These are phyloP conservation scores for Parathielavia appendiculata DNA, from an alignment of 495 filamentous ascomycete genomes.

Conservation along the genomic window DNA sequence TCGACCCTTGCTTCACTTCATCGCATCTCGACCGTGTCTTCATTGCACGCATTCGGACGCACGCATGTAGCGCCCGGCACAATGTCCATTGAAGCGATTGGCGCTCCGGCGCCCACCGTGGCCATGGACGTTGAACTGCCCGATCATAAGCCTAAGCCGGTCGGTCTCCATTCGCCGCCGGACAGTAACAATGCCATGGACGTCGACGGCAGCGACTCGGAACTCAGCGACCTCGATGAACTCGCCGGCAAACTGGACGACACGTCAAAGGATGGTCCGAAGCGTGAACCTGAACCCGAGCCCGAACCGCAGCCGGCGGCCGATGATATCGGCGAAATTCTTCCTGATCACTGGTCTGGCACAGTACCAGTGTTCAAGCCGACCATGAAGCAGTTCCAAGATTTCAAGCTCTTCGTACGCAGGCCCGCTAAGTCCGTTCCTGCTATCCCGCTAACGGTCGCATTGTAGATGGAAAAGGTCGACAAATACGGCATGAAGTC, in stretches of 20 bases:
- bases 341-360: constrained; percentile 85
- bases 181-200: constrained; percentile 49
- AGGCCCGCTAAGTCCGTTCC: neutral
- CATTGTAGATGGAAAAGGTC: constrained; percentile 63
- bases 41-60: constrained; percentile 18
- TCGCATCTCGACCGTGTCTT: constrained; percentile 18
- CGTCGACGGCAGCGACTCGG: constrained; percentile 49
- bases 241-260: constrained; percentile 31
- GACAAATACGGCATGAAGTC: constrained; percentile 95
- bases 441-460: constrained; percentile 17
- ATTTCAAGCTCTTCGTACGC: constrained; percentile 76
- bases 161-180: constrained; percentile 46
- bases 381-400: constrained; percentile 88
- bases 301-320: constrained; percentile 27
- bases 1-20: constrained; percentile 1
- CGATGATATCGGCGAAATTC: constrained; percentile 61
- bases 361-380: constrained; percentile 93
- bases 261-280: constrained; percentile 5
- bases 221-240: constrained; percentile 53
- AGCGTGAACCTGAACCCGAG: constrained; percentile 12
- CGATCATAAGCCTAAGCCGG: constrained; percentile 29
- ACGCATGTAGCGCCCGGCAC: constrained; percentile 38
- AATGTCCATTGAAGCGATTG: constrained; percentile 40
- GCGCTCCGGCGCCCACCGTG: constrained; percentile 33
- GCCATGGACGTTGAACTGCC: constrained; percentile 22